Evolutionary conservation across 2,329 filamentous ascomycete genomes (phyloP), one percentile per base, ranked within the genome.

Genomic region (Allantophomopsis lycopodina): DNA sequence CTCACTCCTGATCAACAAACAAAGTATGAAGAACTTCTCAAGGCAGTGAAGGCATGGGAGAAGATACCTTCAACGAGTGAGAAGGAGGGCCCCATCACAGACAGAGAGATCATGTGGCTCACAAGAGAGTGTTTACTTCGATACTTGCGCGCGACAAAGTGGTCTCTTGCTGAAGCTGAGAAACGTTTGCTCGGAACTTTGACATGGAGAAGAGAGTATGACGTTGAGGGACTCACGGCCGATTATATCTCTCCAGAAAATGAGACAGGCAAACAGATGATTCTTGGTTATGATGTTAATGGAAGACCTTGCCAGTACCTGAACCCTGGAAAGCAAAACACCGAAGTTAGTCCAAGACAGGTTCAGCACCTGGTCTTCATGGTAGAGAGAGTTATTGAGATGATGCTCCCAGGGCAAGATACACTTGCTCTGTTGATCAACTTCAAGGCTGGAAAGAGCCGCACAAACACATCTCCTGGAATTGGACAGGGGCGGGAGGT

Each of bases 321-420:
- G 43, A 81, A 83, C 56, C 91, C 91, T 2, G 84, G 80, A 23
- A 78, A 81, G 49, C 91, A 98, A 64, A 98, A 98, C 66, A 96
- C 91, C 1, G 80, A 93, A 50, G 72, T 78, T 41, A 83, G 78
- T 45, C 83, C 87, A 31, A 74, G 85, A 50, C 91, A 96, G 63
- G 79, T 94, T 40, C 79, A 98, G 61, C 88, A 96, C 58, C 66
- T 98, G 44, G 87, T 95, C 39, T 98, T 83, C 65, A 95, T 96
- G 88, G 64, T 96, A 33, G 91, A 98, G 66, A 74, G 85, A 31
- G 79, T 83, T 28, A 76, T 94, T 48, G 88, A 95, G 51, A 63
- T 96, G 45, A 87, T 93, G 76, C 80, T 83, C 0, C 71, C 88
- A 0, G 82, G 83, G 12, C 85, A 94, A 56, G 91, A 96, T 64